Percentiles rank a stretch among this genome's conserved stretches.
Evolutionary conservation across 345 rosid species (phyloP).

Genomic region (Carallia brachiata): DNA sequence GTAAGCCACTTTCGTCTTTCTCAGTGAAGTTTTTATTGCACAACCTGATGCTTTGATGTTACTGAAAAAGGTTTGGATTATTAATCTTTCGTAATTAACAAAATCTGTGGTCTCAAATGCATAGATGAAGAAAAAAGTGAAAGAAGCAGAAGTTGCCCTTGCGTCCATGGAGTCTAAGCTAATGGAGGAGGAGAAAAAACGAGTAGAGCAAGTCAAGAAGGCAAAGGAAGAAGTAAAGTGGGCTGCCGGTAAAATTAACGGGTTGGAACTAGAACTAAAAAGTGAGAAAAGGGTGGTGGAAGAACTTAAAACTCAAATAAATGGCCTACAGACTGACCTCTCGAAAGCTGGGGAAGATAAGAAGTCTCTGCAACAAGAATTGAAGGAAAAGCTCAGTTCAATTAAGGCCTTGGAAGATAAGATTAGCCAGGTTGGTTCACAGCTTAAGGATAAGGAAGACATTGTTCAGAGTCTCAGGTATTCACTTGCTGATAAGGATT

Average conservation of each 20-base stretch:
- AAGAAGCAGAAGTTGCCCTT: slow-evolving; percentile 62
- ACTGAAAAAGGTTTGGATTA: neutral
- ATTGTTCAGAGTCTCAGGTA: slow-evolving; percentile 43
- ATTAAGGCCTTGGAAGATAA: slow-evolving; percentile 54
- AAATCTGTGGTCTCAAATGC: slow-evolving; percentile 19
- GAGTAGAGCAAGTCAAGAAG: slow-evolving; percentile 39
- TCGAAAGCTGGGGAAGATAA: slow-evolving; percentile 57
- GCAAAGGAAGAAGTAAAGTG: slow-evolving; percentile 63
- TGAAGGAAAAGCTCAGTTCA: slow-evolving; percentile 49
- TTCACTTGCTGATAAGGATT: slow-evolving; percentile 50
- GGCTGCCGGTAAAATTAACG: slow-evolving; percentile 55
- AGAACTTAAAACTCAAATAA: slow-evolving; percentile 51
- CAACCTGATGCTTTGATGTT: neutral
- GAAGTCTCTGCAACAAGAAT: slow-evolving; percentile 51
- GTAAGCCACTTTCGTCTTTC: slow-evolving; percentile 43
- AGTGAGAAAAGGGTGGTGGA: slow-evolving; percentile 55
- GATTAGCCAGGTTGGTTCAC: slow-evolving; percentile 48
- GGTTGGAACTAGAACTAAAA: slow-evolving; percentile 67
- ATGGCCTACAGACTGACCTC: slow-evolving; percentile 45
- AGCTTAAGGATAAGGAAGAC: slow-evolving; percentile 64
- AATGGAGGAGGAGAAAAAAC: slow-evolving; percentile 56
- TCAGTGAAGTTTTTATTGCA: neutral
- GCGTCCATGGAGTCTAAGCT: slow-evolving; percentile 49
- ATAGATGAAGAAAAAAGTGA: slow-evolving; percentile 64
- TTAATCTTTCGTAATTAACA: slow-evolving; percentile 2